These are phyloP conservation scores for Trifolium repens DNA, from an alignment of 306 rosid species.

Conservation along the genomic window DNA sequence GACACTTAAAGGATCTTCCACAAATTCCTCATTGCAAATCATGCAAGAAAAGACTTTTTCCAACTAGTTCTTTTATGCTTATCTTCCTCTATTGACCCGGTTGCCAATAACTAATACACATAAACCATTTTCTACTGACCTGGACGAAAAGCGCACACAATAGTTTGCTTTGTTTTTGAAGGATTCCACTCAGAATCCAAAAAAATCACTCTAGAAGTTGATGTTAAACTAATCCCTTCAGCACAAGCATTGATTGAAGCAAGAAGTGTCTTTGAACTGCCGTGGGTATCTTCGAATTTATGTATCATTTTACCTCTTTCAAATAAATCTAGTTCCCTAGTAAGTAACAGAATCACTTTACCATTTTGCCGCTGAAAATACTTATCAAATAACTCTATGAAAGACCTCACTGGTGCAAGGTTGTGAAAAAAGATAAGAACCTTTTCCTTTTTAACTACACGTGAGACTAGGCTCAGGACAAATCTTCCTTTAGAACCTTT, in stretches of 20 bases:
- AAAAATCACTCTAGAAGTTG: conserved; percentile 85
- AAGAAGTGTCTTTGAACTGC: conserved; percentile 71
- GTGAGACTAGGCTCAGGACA: conserved; percentile 75
- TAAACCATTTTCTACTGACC: conserved; percentile 83
- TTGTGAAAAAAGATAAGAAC: conserved; percentile 80
- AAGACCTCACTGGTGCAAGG: conserved; percentile 74
- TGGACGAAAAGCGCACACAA: conserved; percentile 86
- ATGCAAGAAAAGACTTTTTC: conserved; percentile 92
- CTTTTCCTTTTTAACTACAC: conserved; percentile 70
- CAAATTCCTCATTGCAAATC: conserved; percentile 88
- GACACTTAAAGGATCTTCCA: conserved; percentile 84
- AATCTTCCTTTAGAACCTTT: conserved; percentile 79
- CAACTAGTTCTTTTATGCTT: conserved; percentile 77
- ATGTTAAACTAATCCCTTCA: conserved; percentile 90
- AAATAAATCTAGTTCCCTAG: conserved; percentile 77
- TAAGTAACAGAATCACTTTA: conserved; percentile 67
- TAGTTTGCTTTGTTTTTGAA: conserved; percentile 90
- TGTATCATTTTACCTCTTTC: conserved; percentile 88
- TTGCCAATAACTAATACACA: conserved; percentile 76
- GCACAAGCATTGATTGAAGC: conserved; percentile 96
- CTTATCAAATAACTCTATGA: conserved; percentile 68
- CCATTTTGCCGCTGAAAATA: conserved; percentile 71
- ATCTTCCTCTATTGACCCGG: conserved; percentile 83
- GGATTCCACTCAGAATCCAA: conserved; percentile 96
- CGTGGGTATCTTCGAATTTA: conserved; percentile 69